Evolutionary conservation across 306 rosid genomes (phyloP).

Genomic region (Prinsepia uniflora): DNA sequence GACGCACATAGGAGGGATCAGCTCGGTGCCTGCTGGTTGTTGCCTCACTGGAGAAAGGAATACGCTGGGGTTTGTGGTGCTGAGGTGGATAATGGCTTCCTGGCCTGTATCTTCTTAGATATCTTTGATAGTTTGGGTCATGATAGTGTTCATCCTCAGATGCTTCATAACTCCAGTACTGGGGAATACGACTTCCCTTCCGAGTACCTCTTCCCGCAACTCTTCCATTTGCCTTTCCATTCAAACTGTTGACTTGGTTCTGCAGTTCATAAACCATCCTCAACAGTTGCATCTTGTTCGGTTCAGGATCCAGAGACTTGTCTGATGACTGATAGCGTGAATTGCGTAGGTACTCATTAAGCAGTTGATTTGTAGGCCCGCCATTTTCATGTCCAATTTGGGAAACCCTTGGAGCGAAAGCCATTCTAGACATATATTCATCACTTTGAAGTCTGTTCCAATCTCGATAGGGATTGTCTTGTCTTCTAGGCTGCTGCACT

Average conservation of each 20-base stretch:
- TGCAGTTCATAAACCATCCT: slow-evolving; percentile 61
- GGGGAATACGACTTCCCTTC: slow-evolving; percentile 36
- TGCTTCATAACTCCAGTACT: slow-evolving; percentile 36
- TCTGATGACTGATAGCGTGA: slow-evolving; percentile 46
- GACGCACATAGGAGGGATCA: slow-evolving; percentile 41
- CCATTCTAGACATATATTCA: slow-evolving; percentile 37
- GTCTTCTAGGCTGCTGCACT: slow-evolving; percentile 35
- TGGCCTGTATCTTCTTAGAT: slow-evolving; percentile 37
- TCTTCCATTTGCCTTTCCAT: slow-evolving; percentile 38
- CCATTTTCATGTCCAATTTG: slow-evolving; percentile 40
- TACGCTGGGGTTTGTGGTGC: slow-evolving; percentile 36
- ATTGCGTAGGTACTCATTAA: slow-evolving; percentile 32
- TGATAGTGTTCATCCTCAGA: slow-evolving; percentile 37
- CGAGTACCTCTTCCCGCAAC: slow-evolving; percentile 28
- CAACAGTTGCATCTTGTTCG: slow-evolving; percentile 54
- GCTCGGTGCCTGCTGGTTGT: slow-evolving; percentile 45
- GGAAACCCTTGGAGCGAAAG: slow-evolving; percentile 32
- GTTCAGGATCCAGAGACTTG: slow-evolving; percentile 36
- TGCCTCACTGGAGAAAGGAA: slow-evolving; percentile 71
- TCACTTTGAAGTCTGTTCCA: slow-evolving; percentile 42
- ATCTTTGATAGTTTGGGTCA: slow-evolving; percentile 35
- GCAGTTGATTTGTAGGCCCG: slow-evolving; percentile 36
- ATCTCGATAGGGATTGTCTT: slow-evolving; percentile 25
- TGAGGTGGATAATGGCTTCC: slow-evolving; percentile 34
- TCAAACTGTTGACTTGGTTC: slow-evolving; percentile 44